Conservation (phyloP, 495 filamentous ascomycete species). For the Penicillium ochrochloron region DNA sequence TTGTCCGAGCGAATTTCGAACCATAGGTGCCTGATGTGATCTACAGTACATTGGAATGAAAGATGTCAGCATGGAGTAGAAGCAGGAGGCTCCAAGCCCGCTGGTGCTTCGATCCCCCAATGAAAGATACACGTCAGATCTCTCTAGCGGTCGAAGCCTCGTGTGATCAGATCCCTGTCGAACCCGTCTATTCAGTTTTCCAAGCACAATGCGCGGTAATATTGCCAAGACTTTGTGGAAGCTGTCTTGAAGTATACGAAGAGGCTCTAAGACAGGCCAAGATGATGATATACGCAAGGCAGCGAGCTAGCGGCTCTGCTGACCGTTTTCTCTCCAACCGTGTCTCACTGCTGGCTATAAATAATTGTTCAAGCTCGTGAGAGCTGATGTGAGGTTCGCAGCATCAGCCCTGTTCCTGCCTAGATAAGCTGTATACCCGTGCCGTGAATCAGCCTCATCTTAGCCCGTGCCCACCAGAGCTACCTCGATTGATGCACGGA, state of each 20-base stretch:
- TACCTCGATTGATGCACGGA: neutral
- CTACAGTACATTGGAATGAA: neutral
- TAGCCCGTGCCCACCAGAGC: neutral
- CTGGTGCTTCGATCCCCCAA: slow-evolving; percentile 5
- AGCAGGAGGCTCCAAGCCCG: slow-evolving; percentile 21
- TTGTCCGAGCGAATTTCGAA: neutral
- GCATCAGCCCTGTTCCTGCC: neutral
- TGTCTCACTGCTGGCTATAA: neutral
- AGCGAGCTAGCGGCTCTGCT: slow-evolving; percentile 14
- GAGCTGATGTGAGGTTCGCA: neutral
- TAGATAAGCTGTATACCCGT: neutral
- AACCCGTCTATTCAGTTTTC: neutral
- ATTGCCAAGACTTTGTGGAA: neutral
- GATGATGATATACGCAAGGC: neutral
- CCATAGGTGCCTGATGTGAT: neutral
- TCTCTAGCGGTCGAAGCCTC: neutral
- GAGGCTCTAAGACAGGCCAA: slow-evolving; percentile 6
- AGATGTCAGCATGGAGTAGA: slow-evolving; percentile 9
- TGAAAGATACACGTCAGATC: neutral
- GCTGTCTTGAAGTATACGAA: slow-evolving; percentile 5
- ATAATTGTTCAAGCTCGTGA: neutral
- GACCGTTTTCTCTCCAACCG: neutral
- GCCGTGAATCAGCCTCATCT: neutral
- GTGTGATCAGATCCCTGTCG: neutral
- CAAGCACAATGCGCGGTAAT: no score